Evolutionary conservation across 2,329 filamentous ascomycete genomes (phyloP), one percentile per base, ranked within the genome.

Genomic region (Fusarium camptoceras): DNA sequence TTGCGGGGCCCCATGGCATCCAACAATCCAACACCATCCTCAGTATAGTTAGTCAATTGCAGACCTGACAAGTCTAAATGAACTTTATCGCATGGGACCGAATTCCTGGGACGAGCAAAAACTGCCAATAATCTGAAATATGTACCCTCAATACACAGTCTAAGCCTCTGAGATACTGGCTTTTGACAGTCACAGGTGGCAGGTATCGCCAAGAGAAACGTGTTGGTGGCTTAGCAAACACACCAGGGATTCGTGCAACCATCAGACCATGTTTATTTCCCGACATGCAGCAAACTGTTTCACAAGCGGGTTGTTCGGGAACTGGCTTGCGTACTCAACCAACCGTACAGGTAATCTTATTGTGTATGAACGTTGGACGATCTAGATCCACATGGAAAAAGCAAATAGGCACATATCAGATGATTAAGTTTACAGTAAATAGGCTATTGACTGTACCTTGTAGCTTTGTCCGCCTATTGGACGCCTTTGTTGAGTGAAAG

Each of bases 1-100:
- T 71, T 71, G 67, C 67, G 67, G 67, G 67, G 67, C 41, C n/a
- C 24, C 27, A 11, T 55, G 22, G 28, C 27, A 22, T 12, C 37
- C 43, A 60, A 37, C 37, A 20, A 20, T 2, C 9, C 22, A 25
- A 16, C 12, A 39, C 20, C 24, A 27, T 27, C 8, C 48, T 18
- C 2, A 18, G 18, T 34, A 9, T 16, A 34, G 48, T 39, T 53
- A 20, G 59, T 27, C 5, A 51, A 46, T 56, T 11, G 15, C n/a
- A 24, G 28, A n/a, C 42, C 18, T 46, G 25, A 6, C 46, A 43
- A 24, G 16, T 28, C 20, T 11, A 34, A 27, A 30, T 18, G 42
- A 53, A 39, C 39, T 44, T 22, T 62, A 22, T 27, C 24, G 43
- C 18, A 18, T 6, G 30, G 39, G 5, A 34, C 46, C 34, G 34